Conservation (phyloP, 2,329 filamentous ascomycete genomes). For the Aspergillus sergii region DNA sequence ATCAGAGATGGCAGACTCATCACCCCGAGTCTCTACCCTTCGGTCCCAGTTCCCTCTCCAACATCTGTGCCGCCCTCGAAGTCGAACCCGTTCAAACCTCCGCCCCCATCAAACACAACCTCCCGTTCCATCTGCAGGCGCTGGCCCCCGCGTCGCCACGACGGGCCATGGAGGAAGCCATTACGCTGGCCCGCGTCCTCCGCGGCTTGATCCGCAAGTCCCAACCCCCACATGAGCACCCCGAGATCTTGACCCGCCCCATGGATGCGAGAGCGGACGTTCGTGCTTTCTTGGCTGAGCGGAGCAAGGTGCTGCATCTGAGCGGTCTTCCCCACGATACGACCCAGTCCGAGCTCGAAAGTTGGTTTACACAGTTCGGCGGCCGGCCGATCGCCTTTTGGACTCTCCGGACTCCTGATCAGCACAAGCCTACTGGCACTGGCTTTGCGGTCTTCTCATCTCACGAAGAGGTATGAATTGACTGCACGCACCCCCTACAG, state of each 20-base stretch:
- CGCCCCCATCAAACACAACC: slow-evolving; percentile 97
- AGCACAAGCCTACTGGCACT: slow-evolving; percentile 98
- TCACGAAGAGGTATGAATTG: slow-evolving; percentile 84
- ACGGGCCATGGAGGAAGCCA: slow-evolving; percentile 95
- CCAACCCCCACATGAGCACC: slow-evolving; percentile 88
- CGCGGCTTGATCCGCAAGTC: slow-evolving; percentile 94
- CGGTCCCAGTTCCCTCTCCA: slow-evolving; percentile 90
- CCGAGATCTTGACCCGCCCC: slow-evolving; percentile 89
- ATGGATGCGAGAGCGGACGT: slow-evolving; percentile 98
- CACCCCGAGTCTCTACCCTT: slow-evolving; percentile 97
- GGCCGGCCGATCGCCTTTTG: slow-evolving; percentile 98
- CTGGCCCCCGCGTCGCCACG: slow-evolving; percentile 92
- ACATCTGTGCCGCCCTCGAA: slow-evolving; percentile 97
- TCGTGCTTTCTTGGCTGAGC: slow-evolving; percentile 89
- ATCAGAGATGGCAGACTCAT: slow-evolving; percentile 97
- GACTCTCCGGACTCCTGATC: slow-evolving; percentile 95
- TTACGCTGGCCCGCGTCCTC: slow-evolving; percentile 89
- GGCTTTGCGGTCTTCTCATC: slow-evolving; percentile 99
- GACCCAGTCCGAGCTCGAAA: slow-evolving; percentile 96
- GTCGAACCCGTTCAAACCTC: slow-evolving; percentile 97
- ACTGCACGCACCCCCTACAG: slow-evolving; percentile 7
- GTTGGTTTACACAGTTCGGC: slow-evolving; percentile 99
- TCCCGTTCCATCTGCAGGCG: slow-evolving; percentile 96
- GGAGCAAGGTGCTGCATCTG: slow-evolving; percentile 98
- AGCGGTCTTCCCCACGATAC: slow-evolving; percentile 96